Conservation (phyloP, 768 basidiomycete genomes). For the Podaxis sp. region DNA sequence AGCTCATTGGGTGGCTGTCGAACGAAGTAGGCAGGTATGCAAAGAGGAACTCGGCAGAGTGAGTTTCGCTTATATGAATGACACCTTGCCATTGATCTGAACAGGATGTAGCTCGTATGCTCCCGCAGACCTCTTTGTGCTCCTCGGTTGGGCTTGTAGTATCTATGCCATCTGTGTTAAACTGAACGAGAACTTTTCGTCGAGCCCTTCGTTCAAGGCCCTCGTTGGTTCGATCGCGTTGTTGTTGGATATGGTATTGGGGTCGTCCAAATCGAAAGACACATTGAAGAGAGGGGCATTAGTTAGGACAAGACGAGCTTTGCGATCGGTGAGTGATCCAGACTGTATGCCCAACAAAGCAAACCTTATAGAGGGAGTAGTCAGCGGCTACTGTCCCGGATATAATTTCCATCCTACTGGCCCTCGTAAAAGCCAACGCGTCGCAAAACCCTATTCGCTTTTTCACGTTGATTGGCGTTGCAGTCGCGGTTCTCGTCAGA, state of each 20-base stretch:
- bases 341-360: not conserved
- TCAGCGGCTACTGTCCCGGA: conserved; percentile 37
- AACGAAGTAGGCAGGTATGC: conserved; percentile 58
- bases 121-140: conserved; percentile 57
- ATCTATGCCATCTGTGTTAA: conserved; percentile 52
- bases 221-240: conserved; percentile 55
- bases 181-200: conserved; percentile 38
- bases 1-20: conserved; percentile 73
- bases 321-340: conserved; percentile 51
- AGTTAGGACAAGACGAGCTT: conserved; percentile 57
- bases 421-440: conserved; percentile 44
- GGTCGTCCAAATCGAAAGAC: conserved; percentile 46
- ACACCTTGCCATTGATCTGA: conserved; percentile 11
- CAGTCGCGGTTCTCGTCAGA: conserved; percentile 66
- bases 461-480: conserved; percentile 58
- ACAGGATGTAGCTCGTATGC: conserved; percentile 42
- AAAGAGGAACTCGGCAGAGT: conserved; percentile 55
- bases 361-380: conserved; percentile 18
- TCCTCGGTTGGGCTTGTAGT: conserved; percentile 68
- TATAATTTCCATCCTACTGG: conserved; percentile 52
- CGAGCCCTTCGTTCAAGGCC: conserved; percentile 44
- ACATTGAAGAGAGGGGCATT: conserved; percentile 59
- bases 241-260: conserved; percentile 58
- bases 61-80: conserved; percentile 18
- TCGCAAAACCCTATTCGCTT: conserved; percentile 27